These are phyloP conservation scores for Neospora caninum DNA, from an alignment of 169 alveolate genomes.

Conservation along the genomic window DNA sequence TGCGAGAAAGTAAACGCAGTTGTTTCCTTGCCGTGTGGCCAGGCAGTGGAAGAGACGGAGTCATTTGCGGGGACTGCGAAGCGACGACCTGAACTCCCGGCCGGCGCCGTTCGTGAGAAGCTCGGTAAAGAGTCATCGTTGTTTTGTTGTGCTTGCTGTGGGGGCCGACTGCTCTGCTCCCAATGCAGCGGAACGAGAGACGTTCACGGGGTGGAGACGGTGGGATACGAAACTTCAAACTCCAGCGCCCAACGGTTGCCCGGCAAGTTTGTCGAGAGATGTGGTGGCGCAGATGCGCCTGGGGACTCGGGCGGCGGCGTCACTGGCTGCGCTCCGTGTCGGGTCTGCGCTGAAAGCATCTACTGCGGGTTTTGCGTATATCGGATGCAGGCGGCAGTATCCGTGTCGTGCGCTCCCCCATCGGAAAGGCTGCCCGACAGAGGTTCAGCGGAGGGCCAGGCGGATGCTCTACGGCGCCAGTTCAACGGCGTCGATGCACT, in stretches of 20 bases:
- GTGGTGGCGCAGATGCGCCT: background rate
- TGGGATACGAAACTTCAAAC: background rate
- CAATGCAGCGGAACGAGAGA: background rate
- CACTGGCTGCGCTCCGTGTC: background rate
- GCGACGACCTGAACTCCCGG: too few relatives aligned
- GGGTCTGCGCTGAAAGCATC: background rate
- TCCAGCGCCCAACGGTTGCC: background rate
- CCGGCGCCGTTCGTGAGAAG: too few relatives aligned
- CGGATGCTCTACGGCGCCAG: background rate
- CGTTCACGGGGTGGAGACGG: background rate
- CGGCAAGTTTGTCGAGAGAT: background rate
- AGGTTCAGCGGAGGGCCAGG: background rate
- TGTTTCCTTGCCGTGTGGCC: too few relatives aligned
- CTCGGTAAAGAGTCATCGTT: background rate
- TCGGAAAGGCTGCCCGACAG: background rate
- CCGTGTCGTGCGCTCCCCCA: background rate
- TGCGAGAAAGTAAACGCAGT: background rate
- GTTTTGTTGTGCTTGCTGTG: conserved; percentile 22
- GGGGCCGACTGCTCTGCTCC: background rate
- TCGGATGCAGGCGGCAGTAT: background rate
- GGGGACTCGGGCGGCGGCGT: background rate
- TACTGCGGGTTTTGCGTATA: conserved; percentile 15
- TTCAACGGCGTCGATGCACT: background rate
- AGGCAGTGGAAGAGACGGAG: too few relatives aligned
- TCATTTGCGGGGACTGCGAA: too few relatives aligned